A percentile compares a stretch with the other conserved stretches of the same genome.
Conservation (phyloP, 176 grass and related monocot genomes). For the sorghum (Sorghum bicolor) region DNA sequence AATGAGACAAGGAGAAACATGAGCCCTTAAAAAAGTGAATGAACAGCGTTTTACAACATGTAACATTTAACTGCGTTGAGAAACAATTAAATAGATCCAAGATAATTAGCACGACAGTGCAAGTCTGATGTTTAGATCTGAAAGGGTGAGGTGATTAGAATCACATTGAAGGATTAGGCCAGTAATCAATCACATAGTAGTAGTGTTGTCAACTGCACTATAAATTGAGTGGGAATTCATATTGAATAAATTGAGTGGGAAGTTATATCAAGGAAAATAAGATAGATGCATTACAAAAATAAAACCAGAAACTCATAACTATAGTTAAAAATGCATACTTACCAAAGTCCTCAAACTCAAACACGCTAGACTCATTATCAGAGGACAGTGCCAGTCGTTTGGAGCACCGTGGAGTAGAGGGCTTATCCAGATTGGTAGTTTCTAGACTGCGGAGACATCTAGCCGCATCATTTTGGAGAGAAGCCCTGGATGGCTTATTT, state of each 20-base stretch:
- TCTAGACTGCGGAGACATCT: background rate
- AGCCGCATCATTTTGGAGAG: conserved; percentile 1
- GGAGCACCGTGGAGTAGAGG: conserved; percentile 31
- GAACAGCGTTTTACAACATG: background rate
- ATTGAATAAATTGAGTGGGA: background rate
- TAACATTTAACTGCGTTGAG: background rate
- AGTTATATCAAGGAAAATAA: background rate
- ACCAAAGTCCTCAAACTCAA: conserved; percentile 40
- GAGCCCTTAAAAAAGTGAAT: background rate
- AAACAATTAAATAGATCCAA: background rate
- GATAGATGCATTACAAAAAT: background rate
- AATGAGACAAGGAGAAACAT: conserved; percentile 20
- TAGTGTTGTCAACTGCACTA: background rate
- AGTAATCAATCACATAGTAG: background rate
- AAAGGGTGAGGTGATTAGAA: background rate
- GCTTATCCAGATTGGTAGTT: conserved; percentile 9
- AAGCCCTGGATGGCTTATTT: conserved; percentile 17
- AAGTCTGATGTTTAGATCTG: background rate
- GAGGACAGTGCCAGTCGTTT: background rate
- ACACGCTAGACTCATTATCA: background rate
- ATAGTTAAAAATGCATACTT: conserved; percentile 20
- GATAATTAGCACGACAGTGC: background rate
- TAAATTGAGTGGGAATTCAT: background rate
- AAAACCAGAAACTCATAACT: background rate
- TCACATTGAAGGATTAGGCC: background rate